These are phyloP conservation scores for Usnea hakonensis DNA, from an alignment of 495 filamentous ascomycete species.

Conservation along the genomic window DNA sequence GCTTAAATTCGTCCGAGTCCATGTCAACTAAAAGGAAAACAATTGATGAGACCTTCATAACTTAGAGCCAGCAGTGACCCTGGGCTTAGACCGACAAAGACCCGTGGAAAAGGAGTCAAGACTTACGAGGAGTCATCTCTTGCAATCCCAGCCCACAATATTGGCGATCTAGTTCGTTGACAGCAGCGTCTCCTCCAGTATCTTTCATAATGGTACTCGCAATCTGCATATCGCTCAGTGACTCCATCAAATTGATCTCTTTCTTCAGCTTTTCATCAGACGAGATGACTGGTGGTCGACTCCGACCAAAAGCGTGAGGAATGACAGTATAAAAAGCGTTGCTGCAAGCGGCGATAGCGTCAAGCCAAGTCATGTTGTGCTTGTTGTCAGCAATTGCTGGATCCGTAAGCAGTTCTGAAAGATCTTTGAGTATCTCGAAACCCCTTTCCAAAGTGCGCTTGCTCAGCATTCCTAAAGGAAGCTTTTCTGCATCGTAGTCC, in stretches of 20 bases:
- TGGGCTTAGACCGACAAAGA: background rate
- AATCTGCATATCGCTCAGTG: constrained; percentile 68
- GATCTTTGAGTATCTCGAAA: constrained; percentile 61
- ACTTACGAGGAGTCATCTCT: constrained; percentile 56
- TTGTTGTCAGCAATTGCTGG: constrained; percentile 34
- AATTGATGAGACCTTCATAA: background rate
- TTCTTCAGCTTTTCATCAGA: constrained; percentile 47
- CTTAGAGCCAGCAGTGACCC: background rate
- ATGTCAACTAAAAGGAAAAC: constrained; percentile 37
- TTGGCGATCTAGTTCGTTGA: constrained; percentile 57
- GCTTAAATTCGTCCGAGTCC: constrained; percentile 48
- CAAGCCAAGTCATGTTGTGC: constrained; percentile 32
- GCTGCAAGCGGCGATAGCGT: constrained; percentile 49
- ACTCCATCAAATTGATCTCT: constrained; percentile 58
- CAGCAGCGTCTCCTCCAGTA: constrained; percentile 28
- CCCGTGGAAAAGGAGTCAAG: background rate
- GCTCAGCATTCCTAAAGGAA: constrained; percentile 73
- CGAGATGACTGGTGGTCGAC: constrained; percentile 56
- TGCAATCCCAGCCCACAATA: constrained; percentile 59
- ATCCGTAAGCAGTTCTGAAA: constrained; percentile 53
- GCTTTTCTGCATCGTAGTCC: constrained; percentile 67
- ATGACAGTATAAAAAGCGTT: constrained; percentile 71
- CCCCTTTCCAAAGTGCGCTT: constrained; percentile 61
- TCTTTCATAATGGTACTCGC: constrained; percentile 63
- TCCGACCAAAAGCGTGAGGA: constrained; percentile 69